Percentiles rank a stretch among this genome's conserved stretches.
phyloP scores from a whole-genome alignment of 2,329 filamentous ascomycete species.

The Fusarium torulosum region DNA sequence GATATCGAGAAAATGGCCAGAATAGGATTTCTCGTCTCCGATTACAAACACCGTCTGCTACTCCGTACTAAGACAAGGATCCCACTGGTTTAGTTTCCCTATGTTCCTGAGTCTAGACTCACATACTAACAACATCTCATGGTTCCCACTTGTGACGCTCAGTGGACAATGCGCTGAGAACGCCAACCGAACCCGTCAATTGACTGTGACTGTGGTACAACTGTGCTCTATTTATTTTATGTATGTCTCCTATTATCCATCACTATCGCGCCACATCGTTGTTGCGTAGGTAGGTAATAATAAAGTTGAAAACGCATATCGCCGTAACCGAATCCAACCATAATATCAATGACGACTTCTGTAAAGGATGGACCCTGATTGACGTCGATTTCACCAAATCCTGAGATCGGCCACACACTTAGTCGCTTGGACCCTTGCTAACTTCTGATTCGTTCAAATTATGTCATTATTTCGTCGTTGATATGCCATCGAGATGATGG shows the following conservation, averaged over 20 bases:
- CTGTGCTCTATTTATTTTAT: background rate
- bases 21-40: background rate
- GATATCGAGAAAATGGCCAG: background rate
- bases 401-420: constrained; percentile 20
- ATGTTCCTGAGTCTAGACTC: background rate
- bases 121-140: background rate
- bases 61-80: constrained; percentile 7
- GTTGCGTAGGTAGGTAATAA: no score
- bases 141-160: background rate
- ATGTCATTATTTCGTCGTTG: constrained; percentile 7
- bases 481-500: constrained; percentile 11
- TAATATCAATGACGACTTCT: constrained; percentile 33
- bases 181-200: background rate
- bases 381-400: constrained; percentile 4
- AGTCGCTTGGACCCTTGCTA: constrained; percentile 13
- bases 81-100: background rate
- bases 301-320: background rate
- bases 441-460: background rate
- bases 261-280: no score
- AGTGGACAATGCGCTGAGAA: background rate
- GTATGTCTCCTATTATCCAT: background rate
- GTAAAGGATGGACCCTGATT: constrained; percentile 37
- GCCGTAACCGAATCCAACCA: background rate
- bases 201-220: background rate
- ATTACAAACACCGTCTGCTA: no score